Percentiles rank a stretch among this genome's conserved stretches.
Evolutionary conservation across 129 eudicot genomes (phyloP).

Genomic region (Solidago caesia): DNA sequence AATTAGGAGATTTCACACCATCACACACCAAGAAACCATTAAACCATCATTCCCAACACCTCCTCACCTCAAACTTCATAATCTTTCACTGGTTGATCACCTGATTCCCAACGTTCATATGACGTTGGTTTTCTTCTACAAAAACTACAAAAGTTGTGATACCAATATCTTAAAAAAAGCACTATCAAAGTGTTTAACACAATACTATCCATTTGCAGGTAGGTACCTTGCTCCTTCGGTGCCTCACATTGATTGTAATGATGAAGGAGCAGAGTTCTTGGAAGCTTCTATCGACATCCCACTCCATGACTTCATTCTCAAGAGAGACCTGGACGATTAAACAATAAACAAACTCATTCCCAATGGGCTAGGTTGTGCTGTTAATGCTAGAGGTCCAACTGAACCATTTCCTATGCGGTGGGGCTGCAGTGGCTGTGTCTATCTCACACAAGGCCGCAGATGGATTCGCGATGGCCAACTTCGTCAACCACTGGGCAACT

Average conservation of each 20-base stretch:
- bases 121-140: slow-evolving; percentile 2
- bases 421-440: neutral
- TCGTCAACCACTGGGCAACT: neutral
- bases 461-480: neutral
- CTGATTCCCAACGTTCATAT: neutral
- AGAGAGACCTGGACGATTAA: neutral
- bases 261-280: neutral
- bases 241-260: neutral
- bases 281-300: neutral
- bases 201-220: neutral
- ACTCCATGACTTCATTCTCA: neutral
- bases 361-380: neutral
- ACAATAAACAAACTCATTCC: neutral
- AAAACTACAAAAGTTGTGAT: neutral
- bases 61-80: neutral
- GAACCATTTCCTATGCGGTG: slow-evolving; percentile 1
- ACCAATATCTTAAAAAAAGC: neutral
- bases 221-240: neutral
- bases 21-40: neutral
- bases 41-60: neutral
- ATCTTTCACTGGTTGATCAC: neutral
- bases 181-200: neutral
- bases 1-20: neutral
- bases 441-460: slow-evolving; percentile 4
- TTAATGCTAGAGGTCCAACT: neutral